These are phyloP conservation scores for Magnaporthales sp. DNA, from an alignment of 2,329 filamentous ascomycete species.

Conservation along the genomic window DNA sequence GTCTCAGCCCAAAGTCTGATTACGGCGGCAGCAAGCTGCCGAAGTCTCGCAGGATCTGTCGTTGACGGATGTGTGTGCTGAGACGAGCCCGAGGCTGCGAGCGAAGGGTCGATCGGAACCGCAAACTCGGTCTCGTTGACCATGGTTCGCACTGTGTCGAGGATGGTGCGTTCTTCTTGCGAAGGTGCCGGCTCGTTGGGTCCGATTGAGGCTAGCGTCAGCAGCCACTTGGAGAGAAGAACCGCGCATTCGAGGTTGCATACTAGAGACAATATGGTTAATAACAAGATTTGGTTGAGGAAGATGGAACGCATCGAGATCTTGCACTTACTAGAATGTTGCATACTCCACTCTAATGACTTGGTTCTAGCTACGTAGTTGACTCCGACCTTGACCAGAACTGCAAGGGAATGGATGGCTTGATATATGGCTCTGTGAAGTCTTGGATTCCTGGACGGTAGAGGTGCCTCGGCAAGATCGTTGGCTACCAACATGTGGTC, in stretches of 20 bases:
- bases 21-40: slow-evolving; percentile 48
- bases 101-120: slow-evolving; percentile 48
- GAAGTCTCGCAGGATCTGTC: slow-evolving; percentile 41
- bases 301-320: not conserved
- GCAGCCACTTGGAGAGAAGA: slow-evolving; percentile 50
- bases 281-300: not conserved
- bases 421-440: slow-evolving; percentile 58
- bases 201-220: slow-evolving; percentile 44
- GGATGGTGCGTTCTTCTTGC: slow-evolving; percentile 42
- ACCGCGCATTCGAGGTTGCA: slow-evolving; percentile 56
- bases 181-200: slow-evolving; percentile 40
- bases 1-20: slow-evolving; percentile 53
- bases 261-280: slow-evolving; percentile 24
- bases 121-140: slow-evolving; percentile 55
- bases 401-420: slow-evolving; percentile 58
- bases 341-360: slow-evolving; percentile 54
- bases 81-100: slow-evolving; percentile 26
- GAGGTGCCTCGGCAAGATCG: slow-evolving; percentile 48
- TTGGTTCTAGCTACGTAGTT: slow-evolving; percentile 55
- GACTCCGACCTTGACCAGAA: slow-evolving; percentile 55
- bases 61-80: slow-evolving; percentile 20
- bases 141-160: slow-evolving; percentile 49
- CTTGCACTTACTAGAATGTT: slow-evolving; percentile 44
- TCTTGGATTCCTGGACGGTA: slow-evolving; percentile 48
- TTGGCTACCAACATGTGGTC: slow-evolving; percentile 54